Evolutionary conservation across 768 basidiomycete genomes (phyloP), one percentile per base, ranked within the genome.

Genomic region (Rubroboletus pulcherrimus): DNA sequence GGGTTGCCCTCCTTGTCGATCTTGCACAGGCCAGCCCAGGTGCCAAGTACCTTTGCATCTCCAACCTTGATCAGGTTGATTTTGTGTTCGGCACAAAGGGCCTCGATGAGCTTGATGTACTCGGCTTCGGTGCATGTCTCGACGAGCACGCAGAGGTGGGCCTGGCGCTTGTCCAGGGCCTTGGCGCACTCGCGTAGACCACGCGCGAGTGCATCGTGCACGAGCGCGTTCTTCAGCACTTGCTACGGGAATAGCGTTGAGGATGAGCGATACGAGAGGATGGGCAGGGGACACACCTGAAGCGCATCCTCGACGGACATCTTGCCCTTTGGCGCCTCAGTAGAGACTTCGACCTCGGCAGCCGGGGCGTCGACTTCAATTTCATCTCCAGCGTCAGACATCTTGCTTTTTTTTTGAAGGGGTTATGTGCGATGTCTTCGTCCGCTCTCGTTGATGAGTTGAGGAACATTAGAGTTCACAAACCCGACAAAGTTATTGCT

Each of bases 41-140:
- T 92, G 35, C 96, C 96, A 69, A 99, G 89, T 63, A 96, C 85
- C 79, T 99, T 99, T 70, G 93, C 89, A 75, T 98, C 96, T 66
- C 91, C 91, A 63, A 95, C 92, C 79, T 98, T 98, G 91, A 99
- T 98, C 62, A 99, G 80, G 81, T 94, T 93, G 80, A 98, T 98
- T 77, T 95, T 96, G 86, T 98, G 95, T 80, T 97, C 94, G 60
- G 93, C 90, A 73, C 96, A 98, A 71, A 99, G 93, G 49, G 96
- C 96, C 79, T 98, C 95, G 65, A 99, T 97, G 80, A 99, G 92
- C 81, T 98, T 98, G 85, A 97, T 91, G 83, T 99, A 98, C 78
- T 98, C 96, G 64, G 95, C 91, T 79, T 98, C 96, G 51, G 91
- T 94, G 82, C 94, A 97, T 54, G 93, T 93, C 85, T 99, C 96